A percentile compares a stretch with the other conserved stretches of the same genome.
Conservation (phyloP, 768 basidiomycete genomes). For the Kwoniella dendrophila region DNA sequence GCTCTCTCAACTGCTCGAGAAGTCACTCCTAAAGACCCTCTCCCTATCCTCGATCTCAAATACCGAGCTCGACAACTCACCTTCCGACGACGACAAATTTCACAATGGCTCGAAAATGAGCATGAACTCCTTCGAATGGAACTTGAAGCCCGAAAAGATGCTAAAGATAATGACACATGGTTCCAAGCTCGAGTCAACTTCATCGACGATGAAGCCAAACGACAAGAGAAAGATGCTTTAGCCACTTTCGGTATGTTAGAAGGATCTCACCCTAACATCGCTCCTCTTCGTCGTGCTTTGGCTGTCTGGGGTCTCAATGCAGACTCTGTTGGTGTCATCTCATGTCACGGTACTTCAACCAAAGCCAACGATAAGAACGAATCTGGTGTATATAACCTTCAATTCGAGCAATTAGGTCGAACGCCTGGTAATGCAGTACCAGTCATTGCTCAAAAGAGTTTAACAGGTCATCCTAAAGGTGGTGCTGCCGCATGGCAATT, state of each 20-base stretch:
- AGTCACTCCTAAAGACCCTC: constrained; percentile 73
- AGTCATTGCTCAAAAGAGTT: constrained; percentile 94
- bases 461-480: constrained; percentile 97
- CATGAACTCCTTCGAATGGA: constrained; percentile 81
- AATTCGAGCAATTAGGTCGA: constrained; percentile 83
- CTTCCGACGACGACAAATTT: constrained; percentile 93
- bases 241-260: constrained; percentile 94
- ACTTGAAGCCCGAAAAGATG: constrained; percentile 58
- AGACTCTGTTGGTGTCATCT: constrained; percentile 73
- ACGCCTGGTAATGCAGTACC: constrained; percentile 96
- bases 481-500: constrained; percentile 99
- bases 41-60: constrained; percentile 76
- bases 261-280: constrained; percentile 78
- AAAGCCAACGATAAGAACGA: constrained; percentile 89
- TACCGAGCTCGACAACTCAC: constrained; percentile 92
- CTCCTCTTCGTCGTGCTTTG: constrained; percentile 90
- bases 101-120: constrained; percentile 91
- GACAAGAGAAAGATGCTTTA: constrained; percentile 92
- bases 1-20: constrained; percentile 86
- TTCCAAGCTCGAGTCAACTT: constrained; percentile 74
- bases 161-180: constrained; percentile 66
- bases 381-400: constrained; percentile 93
- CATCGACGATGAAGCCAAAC: constrained; percentile 84
- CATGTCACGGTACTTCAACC: constrained; percentile 60
- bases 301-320: constrained; percentile 95